Percentiles rank a stretch among this genome's conserved stretches.
Evolutionary conservation across 345 rosid species (phyloP).

Genomic region (Camelina hispida): DNA sequence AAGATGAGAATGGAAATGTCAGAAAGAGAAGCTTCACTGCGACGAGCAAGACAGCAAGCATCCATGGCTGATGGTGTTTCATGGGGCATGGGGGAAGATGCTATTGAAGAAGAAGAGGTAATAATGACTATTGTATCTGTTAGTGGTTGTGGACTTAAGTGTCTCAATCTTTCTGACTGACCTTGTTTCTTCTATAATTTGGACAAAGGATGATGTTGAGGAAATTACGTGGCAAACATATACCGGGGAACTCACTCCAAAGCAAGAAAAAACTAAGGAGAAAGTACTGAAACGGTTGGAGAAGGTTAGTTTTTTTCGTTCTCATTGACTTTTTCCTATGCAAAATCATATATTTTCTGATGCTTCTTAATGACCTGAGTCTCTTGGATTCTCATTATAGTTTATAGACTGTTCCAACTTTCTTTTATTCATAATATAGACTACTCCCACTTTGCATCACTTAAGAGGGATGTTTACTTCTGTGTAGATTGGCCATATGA

Average conservation of each 20-base stretch:
- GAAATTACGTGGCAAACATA: conserved; percentile 97
- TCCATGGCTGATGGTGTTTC: conserved; percentile 92
- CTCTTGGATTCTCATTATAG: not conserved
- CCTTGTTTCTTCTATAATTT: conserved; percentile 22
- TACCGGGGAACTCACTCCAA: conserved; percentile 92
- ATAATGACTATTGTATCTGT: not conserved
- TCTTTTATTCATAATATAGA: not conserved
- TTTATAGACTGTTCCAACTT: not conserved
- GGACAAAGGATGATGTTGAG: conserved; percentile 72
- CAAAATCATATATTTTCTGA: not conserved
- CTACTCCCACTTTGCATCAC: conserved; percentile 20
- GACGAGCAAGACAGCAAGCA: conserved; percentile 76
- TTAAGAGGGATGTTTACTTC: conserved; percentile 23
- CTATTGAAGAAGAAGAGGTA: conserved; percentile 92
- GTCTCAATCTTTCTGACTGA: conserved; percentile 20
- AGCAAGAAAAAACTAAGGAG: conserved; percentile 93
- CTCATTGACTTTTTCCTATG: not conserved
- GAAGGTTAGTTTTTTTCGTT: conserved; percentile 54
- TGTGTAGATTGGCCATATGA: conserved; percentile 89
- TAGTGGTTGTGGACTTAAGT: conserved; percentile 2
- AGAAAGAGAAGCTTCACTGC: conserved; percentile 88
- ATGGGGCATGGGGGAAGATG: conserved; percentile 99
- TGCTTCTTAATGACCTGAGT: not conserved
- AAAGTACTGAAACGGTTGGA: conserved; percentile 81
- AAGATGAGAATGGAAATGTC: conserved; percentile 60